A percentile compares a stretch with the other conserved stretches of the same genome.
phyloP scores from a whole-genome alignment of 768 basidiomycete species.

The Austroboletus eburneus region DNA sequence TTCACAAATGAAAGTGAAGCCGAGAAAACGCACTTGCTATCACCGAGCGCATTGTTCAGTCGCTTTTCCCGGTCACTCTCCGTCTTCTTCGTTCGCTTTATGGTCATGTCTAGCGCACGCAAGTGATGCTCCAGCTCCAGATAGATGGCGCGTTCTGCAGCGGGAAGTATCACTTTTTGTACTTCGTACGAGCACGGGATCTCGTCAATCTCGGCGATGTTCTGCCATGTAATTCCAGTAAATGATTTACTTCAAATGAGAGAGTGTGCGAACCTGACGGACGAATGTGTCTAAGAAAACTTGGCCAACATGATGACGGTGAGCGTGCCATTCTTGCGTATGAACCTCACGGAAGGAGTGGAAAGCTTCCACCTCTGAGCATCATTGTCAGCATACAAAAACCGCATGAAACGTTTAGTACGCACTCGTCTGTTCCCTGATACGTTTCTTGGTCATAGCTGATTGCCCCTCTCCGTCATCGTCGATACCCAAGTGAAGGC shows the following conservation, averaged over 20 bases:
- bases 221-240: constrained; percentile 42
- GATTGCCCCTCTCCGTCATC: constrained; percentile 83
- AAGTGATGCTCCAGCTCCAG: constrained; percentile 92
- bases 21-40: constrained; percentile 59
- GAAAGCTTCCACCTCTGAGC: constrained; percentile 81
- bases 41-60: constrained; percentile 81
- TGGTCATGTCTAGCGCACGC: constrained; percentile 82
- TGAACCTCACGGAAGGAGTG: constrained; percentile 96
- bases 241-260: background rate
- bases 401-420: background rate
- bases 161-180: constrained; percentile 70
- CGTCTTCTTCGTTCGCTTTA: constrained; percentile 60
- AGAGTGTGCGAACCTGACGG: constrained; percentile 58
- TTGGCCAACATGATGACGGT: constrained; percentile 81
- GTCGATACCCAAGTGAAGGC: constrained; percentile 87
- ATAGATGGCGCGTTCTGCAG: constrained; percentile 92
- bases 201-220: constrained; percentile 95
- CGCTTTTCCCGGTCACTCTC: constrained; percentile 84
- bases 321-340: constrained; percentile 87
- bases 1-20: background rate
- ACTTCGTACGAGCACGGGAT: constrained; percentile 73
- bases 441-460: constrained; percentile 72
- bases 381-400: constrained; percentile 14
- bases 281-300: constrained; percentile 77
- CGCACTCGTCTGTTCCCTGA: constrained; percentile 78